Base-by-base conservation (phyloP, 2,329 filamentous ascomycete species). In the Magnaporthiopsis incrustans region DNA sequence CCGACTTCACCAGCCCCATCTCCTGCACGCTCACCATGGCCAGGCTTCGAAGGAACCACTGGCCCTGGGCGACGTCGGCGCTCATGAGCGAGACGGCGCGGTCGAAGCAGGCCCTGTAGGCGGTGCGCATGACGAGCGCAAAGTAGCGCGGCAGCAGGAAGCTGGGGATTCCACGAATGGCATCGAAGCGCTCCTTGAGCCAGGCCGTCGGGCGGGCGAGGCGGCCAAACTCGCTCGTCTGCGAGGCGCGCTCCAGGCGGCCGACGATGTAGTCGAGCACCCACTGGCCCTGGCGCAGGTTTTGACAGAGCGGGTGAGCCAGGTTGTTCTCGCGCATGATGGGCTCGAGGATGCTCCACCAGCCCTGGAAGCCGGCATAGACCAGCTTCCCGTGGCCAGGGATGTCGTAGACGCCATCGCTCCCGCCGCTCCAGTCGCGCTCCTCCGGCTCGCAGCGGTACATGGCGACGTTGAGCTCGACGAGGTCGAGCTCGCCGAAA, bases 331-430 rank as follows among this genome's bases (percentile, higher is more conserved):
- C 87, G 62, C 83, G 85, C 69, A 98, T 90, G 67, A 99, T 89
- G 65, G 90, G 82, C 70, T 92, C 89, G 57, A 99, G 79, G 0
- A 97, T 81, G 73, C 92, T 97, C 92, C 94, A 97, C 94, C 95
- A 99, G 53, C 96, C 96, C 75, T 99, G 95, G n/a, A 99, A 82
- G 66, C 95, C 95, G 66, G 94, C 94, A 75, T 98, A 99, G 2
- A 97, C 91, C 57, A 97, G 83, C 65, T 89, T 87, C 2, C 93
- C 94, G 72, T 92, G 81, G 1, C 88, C 88, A 1, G 95, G 95
- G 67, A 99, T 89, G 63, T 88, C 85, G 77, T 98, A 99, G 11
- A 88, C 88, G n/a, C 95, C 94, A 73, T 97, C 91, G 66, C 85
- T 83, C 4, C 92, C 91, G 62, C 83, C 84, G 67, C 90, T 97